phyloP scores from a whole-genome alignment of 140 eudicot species.

The Senecio squalidus region DNA sequence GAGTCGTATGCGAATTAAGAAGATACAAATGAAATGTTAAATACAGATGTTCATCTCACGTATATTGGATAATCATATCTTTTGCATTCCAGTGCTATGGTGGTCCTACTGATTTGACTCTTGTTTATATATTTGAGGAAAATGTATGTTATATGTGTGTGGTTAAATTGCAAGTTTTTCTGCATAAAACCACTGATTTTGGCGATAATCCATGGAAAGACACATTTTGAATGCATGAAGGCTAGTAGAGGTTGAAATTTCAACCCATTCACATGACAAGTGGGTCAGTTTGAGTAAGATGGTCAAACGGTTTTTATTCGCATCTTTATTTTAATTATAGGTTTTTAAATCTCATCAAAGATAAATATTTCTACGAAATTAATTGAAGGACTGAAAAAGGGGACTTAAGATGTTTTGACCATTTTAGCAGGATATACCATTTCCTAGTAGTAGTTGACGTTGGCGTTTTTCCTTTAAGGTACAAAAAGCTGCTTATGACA shows the following conservation, averaged over 20 bases:
- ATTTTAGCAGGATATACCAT: not conserved
- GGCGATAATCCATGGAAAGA: no score
- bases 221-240: no score
- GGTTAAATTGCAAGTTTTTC: slow-evolving; percentile 3
- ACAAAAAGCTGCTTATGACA: slow-evolving; percentile 88
- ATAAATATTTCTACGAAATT: not conserved
- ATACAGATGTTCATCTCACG: not conserved
- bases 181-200: not conserved
- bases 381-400: no score
- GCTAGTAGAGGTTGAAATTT: no score
- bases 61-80: not conserved
- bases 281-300: not conserved
- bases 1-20: no score
- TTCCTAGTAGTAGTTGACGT: slow-evolving; percentile 1
- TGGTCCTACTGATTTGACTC: slow-evolving; percentile 94
- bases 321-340: no score
- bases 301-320: not conserved
- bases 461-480: slow-evolving; percentile 34
- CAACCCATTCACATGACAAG: no score
- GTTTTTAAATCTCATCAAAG: no score
- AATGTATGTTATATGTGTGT: slow-evolving; percentile 37
- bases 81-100: slow-evolving; percentile 68
- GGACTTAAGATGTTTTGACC: no score
- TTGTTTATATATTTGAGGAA: slow-evolving; percentile 93
- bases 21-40: no score